Percentiles rank a stretch among this genome's conserved stretches.
Evolutionary conservation across 805 yeast species (phyloP).

Genomic region (Teunomyces atbi): DNA sequence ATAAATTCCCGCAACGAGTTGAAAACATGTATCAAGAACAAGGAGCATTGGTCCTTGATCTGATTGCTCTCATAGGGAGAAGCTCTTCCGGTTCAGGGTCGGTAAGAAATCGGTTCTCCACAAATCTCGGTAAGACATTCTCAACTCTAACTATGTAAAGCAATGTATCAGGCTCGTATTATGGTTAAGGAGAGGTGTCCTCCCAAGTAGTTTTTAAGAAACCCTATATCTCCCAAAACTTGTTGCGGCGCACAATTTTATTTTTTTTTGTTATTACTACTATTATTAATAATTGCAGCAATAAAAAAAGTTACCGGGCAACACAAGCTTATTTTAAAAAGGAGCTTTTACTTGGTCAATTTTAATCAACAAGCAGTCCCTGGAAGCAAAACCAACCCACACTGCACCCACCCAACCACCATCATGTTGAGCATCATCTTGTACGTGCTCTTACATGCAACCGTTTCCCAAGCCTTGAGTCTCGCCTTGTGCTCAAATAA

Average conservation of each 20-base stretch:
- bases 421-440: neutral
- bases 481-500: constrained; percentile 22
- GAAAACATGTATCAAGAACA: neutral
- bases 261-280: neutral
- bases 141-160: neutral
- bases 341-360: neutral
- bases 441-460: constrained; percentile 1
- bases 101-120: neutral
- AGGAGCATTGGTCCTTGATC: neutral
- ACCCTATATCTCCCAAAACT: neutral
- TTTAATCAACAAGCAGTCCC: neutral
- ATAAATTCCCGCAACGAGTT: neutral
- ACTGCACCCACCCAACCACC: neutral
- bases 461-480: constrained; percentile 3
- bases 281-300: neutral
- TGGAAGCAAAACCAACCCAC: neutral
- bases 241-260: neutral
- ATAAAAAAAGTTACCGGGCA: neutral
- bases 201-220: neutral
- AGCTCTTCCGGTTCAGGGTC: neutral
- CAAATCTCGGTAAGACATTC: neutral
- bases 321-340: neutral
- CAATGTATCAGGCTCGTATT: neutral
- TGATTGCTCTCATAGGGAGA: neutral
- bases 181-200: neutral